Conservation (phyloP, 1,139 yeast species). For the Yamadazyma dushanensis region DNA sequence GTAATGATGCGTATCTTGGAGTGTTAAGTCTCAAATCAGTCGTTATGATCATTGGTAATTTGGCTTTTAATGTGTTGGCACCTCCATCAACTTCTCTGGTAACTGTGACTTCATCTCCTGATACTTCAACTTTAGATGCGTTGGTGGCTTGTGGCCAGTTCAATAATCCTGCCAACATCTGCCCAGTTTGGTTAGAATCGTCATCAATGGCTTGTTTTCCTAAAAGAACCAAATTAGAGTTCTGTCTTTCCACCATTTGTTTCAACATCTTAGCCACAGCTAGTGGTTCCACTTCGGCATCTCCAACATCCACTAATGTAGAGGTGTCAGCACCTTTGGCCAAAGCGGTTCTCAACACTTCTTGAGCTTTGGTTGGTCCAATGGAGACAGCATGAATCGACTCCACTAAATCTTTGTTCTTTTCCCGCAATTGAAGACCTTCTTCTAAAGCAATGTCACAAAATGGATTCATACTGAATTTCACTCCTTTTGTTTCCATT, state of each 20-base stretch:
- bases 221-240: constrained; percentile 75
- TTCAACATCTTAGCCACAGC: constrained; percentile 83
- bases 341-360: constrained; percentile 81
- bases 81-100: constrained; percentile 97
- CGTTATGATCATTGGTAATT: constrained; percentile 82
- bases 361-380: constrained; percentile 87
- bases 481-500: constrained; percentile 86
- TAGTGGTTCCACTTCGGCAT: constrained; percentile 78
- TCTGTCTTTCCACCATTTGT: constrained; percentile 68
- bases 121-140: constrained; percentile 81
- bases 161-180: constrained; percentile 90
- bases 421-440: constrained; percentile 76
- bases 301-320: constrained; percentile 79
- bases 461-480: constrained; percentile 93
- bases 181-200: constrained; percentile 96
- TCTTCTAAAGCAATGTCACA: constrained; percentile 97
- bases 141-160: constrained; percentile 98
- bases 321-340: constrained; percentile 94
- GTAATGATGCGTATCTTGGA: constrained; percentile 91
- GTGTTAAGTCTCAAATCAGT: constrained; percentile 92
- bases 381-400: constrained; percentile 88
- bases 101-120: constrained; percentile 63
- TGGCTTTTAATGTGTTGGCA: constrained; percentile 75
- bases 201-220: constrained; percentile 98
- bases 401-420: constrained; percentile 70